Base-by-base conservation (phyloP, 129 eudicot species). In the Flaveria trinervia region DNA sequence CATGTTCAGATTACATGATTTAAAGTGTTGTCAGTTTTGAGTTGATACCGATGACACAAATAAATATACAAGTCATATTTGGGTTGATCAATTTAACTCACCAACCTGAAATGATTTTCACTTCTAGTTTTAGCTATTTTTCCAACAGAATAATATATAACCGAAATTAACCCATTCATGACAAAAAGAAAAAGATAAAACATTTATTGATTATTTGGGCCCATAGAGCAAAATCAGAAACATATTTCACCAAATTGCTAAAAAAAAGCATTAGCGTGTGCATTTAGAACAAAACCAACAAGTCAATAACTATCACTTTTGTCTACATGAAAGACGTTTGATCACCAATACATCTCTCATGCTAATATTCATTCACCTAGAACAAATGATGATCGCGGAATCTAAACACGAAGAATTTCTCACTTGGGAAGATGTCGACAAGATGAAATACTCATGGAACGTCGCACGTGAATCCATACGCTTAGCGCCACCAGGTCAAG, bases 401-500 rank as follows among this genome's bases (percentile, higher is more conserved):
- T 60, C 81, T 49, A 81, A 81, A 75, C 57, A 44, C 3, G 68
- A 71, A 30, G 81, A 81, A 30, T 75, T 75, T 26, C 77, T 75
- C 70, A 75, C 64, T 0, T 81, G 84, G 84, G 81, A 81, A 59
- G 84, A 81, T 23, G 54, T 81, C 15, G 81, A 83, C 15, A 73
- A 83, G 51, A 82, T 77, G 82, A 54, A 71, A 72, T 82, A 64
- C 57, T 65, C 79, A 2, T 82, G 82, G 79, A 78, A 78, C 33
- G 79, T 77, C 30, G 68, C 74, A 3, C 76, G 79, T 65, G 83
- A 83, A 82, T 77, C 81, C 41, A 30, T 82, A 45, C 77, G 86
- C 0, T 18, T 83, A 60, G 79, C 83, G 16, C 86, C 83, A 72
- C 83, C 83, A 14, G 71, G 51, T 56, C 83, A 72, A 72, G 86